Evolutionary conservation across 2,329 filamentous ascomycete genomes (phyloP).

Genomic region (Penicillium sp.): DNA sequence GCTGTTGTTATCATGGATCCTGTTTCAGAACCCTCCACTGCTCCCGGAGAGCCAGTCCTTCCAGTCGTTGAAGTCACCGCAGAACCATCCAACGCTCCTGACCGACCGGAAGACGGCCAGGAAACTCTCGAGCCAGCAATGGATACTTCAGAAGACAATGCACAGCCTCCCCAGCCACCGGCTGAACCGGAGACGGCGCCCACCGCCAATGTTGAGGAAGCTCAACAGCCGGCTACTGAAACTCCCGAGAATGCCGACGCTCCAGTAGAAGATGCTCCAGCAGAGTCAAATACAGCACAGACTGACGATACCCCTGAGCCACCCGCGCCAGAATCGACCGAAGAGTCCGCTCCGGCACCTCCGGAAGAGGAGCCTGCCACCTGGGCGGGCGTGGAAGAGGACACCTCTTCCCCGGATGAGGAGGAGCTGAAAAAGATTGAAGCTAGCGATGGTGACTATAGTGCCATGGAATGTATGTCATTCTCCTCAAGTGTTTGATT

Average conservation of each 20-base stretch:
- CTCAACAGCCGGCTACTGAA: neutral
- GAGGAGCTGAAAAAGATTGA: constrained; percentile 58
- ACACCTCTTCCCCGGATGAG: constrained; percentile 53
- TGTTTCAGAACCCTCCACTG: constrained; percentile 8
- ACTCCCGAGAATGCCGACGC: neutral
- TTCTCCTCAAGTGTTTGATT: neutral
- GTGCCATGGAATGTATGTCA: constrained; percentile 51
- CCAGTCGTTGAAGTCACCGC: neutral
- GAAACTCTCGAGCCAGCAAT: constrained; percentile 13
- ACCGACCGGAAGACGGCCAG: neutral
- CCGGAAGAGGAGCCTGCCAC: constrained; percentile 35
- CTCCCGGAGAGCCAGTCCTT: neutral
- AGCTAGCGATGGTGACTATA: constrained; percentile 45
- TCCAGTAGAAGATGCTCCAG: neutral
- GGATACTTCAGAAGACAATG: constrained; percentile 19
- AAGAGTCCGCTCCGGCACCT: constrained; percentile 18
- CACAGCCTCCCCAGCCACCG: constrained; percentile 6
- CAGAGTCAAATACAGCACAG: neutral
- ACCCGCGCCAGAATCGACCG: constrained; percentile 12
- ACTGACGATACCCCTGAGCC: constrained; percentile 7
- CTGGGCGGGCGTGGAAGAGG: constrained; percentile 56
- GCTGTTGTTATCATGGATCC: constrained; percentile 5
- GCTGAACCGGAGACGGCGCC: neutral
- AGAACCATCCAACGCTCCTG: neutral
- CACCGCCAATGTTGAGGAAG: neutral